phyloP scores from a whole-genome alignment of 2,329 filamentous ascomycete species.

The Aspergillus latus region DNA sequence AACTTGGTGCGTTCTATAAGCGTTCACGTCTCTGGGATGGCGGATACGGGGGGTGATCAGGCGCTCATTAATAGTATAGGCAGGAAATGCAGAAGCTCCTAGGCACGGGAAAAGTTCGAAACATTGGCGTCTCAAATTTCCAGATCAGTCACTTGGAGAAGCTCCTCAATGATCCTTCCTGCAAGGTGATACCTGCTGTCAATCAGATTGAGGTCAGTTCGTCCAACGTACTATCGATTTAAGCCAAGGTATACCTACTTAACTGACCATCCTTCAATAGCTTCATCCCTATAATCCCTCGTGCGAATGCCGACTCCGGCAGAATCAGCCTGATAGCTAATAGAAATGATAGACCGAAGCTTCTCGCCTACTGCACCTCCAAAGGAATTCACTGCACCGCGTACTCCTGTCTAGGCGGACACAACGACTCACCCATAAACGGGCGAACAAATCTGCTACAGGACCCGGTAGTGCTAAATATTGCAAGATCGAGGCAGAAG shows the following conservation, averaged over 20 bases:
- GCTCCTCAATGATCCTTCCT: constrained; percentile 66
- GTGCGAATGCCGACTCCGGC: constrained; percentile 12
- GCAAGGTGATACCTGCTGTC: constrained; percentile 50
- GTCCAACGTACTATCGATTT: background rate
- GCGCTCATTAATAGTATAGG: constrained; percentile 58
- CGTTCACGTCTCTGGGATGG: constrained; percentile 54
- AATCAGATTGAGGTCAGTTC: constrained; percentile 47
- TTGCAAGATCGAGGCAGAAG: constrained; percentile 57
- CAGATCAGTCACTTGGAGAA: constrained; percentile 76
- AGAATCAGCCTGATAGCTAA: too few relatives aligned
- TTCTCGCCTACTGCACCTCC: constrained; percentile 51
- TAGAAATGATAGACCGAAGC: constrained; percentile 42
- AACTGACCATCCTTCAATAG: background rate
- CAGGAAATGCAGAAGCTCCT: constrained; percentile 47
- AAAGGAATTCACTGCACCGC: constrained; percentile 57
- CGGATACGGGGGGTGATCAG: constrained; percentile 35
- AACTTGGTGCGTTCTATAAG: constrained; percentile 60
- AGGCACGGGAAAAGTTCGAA: constrained; percentile 63
- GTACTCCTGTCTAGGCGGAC: constrained; percentile 55
- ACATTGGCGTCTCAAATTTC: constrained; percentile 87
- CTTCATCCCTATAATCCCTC: constrained; percentile 68
- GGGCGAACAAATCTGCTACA: constrained; percentile 28
- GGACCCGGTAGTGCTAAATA: constrained; percentile 50
- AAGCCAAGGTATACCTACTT: background rate
- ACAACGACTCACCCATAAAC: constrained; percentile 55